phyloP scores from a whole-genome alignment of 768 basidiomycete genomes.

The Galerina marginata region DNA sequence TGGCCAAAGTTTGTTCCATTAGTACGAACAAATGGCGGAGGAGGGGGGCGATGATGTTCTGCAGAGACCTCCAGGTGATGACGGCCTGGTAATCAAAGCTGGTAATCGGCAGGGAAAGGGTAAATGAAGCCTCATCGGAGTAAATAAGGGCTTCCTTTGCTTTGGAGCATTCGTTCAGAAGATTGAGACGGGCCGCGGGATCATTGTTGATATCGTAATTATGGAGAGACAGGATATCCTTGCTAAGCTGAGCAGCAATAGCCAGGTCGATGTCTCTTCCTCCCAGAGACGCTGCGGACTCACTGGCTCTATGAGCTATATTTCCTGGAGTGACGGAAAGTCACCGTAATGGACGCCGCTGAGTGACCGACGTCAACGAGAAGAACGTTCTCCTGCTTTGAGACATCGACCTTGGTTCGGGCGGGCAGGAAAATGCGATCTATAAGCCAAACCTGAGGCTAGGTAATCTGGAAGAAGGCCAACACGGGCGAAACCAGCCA shows the following conservation, averaged over 20 bases:
- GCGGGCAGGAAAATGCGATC: neutral
- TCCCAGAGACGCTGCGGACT: neutral
- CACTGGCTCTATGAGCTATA: neutral
- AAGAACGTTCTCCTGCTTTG: neutral
- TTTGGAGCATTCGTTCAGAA: slow-evolving; percentile 2
- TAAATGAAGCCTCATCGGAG: neutral
- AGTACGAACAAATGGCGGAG: neutral
- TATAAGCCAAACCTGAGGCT: neutral
- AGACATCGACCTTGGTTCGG: neutral
- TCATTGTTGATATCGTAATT: neutral
- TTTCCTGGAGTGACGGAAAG: neutral
- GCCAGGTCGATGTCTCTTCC: slow-evolving; percentile 5
- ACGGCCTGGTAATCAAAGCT: neutral
- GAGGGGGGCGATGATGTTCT: neutral
- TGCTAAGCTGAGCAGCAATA: neutral
- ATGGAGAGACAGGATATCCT: neutral
- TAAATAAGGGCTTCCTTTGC: neutral
- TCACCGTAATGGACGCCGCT: neutral
- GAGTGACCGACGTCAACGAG: slow-evolving; percentile 1
- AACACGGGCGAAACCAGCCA: slow-evolving; percentile 1
- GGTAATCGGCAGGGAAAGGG: neutral
- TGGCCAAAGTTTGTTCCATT: neutral
- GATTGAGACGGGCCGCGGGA: neutral
- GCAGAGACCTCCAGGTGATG: neutral
- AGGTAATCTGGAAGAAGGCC: neutral